Conservation (phyloP, 768 basidiomycete species). For the Piloderma croceum region DNA sequence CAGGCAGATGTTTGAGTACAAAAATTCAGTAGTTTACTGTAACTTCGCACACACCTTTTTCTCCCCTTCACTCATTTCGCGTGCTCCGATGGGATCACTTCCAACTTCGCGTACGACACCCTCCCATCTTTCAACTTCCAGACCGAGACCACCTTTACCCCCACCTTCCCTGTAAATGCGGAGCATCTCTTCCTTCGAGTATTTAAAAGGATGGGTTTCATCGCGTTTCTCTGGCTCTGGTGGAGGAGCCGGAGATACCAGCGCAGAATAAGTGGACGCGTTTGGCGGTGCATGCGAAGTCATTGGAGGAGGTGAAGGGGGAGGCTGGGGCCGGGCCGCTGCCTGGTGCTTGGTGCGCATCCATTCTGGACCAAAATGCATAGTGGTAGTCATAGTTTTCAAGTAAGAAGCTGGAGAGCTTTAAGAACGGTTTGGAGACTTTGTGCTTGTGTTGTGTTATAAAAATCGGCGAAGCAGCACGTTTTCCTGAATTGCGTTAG, state of each 20-base stretch:
- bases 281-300: constrained; percentile 35
- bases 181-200: constrained; percentile 81
- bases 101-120: constrained; percentile 78
- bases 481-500: constrained; percentile 1
- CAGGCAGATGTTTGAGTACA: constrained; percentile 16
- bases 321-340: constrained; percentile 43
- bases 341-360: constrained; percentile 76
- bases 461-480: constrained; percentile 8
- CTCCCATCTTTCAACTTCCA: constrained; percentile 87
- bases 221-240: constrained; percentile 52
- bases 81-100: constrained; percentile 65
- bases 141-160: constrained; percentile 64
- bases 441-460: too few species aligned
- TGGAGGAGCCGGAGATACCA: constrained; percentile 51
- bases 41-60: constrained; percentile 63
- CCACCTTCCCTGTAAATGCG: constrained; percentile 78
- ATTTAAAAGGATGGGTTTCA: constrained; percentile 73
- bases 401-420: too few species aligned
- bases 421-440: too few species aligned
- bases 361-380: constrained; percentile 93
- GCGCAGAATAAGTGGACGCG: constrained; percentile 66
- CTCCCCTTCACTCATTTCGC: constrained; percentile 78
- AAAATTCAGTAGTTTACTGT: constrained; percentile 12
- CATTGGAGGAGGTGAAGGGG: constrained; percentile 56
- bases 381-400: constrained; percentile 59